A percentile compares a stretch with the other conserved stretches of the same genome.
Evolutionary conservation across 208 protist genomes (phyloP).

Genomic region (Acanthamoeba royreba): DNA sequence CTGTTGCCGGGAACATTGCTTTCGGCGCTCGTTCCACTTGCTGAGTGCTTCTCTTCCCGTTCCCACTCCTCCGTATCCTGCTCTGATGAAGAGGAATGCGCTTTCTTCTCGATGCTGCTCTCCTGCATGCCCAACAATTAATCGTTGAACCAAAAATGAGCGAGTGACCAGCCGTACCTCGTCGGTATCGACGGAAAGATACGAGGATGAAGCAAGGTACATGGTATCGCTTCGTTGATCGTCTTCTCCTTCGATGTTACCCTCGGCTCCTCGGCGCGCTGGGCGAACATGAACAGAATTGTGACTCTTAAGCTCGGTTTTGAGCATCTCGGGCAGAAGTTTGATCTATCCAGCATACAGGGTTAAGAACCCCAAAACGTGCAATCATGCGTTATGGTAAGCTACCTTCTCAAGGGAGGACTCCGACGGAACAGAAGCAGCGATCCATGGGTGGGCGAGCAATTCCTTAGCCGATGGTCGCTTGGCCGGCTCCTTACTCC

Average conservation of each 20-base stretch:
- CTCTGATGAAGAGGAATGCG: not conserved
- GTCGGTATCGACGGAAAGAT: not conserved
- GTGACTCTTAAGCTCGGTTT: conserved; percentile 3
- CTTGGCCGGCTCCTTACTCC: conserved; percentile 78
- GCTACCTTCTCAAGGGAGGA: not conserved
- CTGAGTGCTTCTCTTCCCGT: not conserved
- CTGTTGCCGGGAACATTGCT: not conserved
- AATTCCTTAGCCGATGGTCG: conserved; percentile 76
- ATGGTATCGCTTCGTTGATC: not conserved
- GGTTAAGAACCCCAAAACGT: not conserved
- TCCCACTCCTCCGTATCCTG: not conserved
- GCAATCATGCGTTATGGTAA: not conserved
- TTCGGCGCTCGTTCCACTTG: not conserved
- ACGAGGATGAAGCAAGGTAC: conserved; percentile 3
- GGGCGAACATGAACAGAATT: not conserved
- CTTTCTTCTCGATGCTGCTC: not conserved
- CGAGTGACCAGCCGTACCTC: not conserved
- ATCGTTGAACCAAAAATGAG: not conserved
- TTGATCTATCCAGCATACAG: not conserved
- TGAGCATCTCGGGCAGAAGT: not conserved
- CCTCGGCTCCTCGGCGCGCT: not conserved
- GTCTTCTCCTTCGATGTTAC: not conserved
- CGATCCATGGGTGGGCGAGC: conserved; percentile 73
- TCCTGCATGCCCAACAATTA: not conserved
- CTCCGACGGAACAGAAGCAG: not conserved